Percentiles rank a stretch among this genome's conserved stretches.
phyloP scores from a whole-genome alignment of 768 basidiomycete genomes.

The Russula foetens region DNA sequence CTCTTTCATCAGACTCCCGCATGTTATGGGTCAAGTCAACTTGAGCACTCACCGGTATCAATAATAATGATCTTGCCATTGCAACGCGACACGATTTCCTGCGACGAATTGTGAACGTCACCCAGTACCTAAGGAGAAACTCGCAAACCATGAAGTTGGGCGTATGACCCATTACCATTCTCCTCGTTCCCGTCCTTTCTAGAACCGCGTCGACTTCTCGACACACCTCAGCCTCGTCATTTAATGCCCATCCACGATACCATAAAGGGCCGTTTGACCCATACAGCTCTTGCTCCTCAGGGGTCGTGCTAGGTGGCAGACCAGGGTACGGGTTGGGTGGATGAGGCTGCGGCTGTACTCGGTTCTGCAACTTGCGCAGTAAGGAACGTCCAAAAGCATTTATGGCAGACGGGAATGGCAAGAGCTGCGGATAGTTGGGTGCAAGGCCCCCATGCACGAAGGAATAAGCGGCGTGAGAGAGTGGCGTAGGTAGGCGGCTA shows the following conservation, averaged over 20 bases:
- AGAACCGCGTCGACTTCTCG: constrained; percentile 61
- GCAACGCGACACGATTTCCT: constrained; percentile 77
- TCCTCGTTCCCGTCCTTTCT: constrained; percentile 65
- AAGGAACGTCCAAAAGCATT: constrained; percentile 68
- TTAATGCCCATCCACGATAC: constrained; percentile 91
- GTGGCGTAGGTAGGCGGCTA: constrained; percentile 27
- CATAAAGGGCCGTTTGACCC: constrained; percentile 77
- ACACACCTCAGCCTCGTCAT: constrained; percentile 63
- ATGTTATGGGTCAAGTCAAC: not conserved
- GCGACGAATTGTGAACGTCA: not conserved
- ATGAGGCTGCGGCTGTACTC: constrained; percentile 63
- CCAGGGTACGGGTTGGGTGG: constrained; percentile 72
- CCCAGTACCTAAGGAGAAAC: not conserved
- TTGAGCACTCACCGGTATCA: constrained; percentile 61
- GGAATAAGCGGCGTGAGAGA: constrained; percentile 76
- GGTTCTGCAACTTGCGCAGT: constrained; percentile 61
- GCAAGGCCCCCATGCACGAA: constrained; percentile 93
- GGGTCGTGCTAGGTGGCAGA: constrained; percentile 56
- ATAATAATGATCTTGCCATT: constrained; percentile 92
- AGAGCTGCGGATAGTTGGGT: constrained; percentile 62
- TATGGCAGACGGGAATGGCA: constrained; percentile 78
- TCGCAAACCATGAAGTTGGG: constrained; percentile 66
- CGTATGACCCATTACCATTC: constrained; percentile 97
- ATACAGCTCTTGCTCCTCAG: constrained; percentile 66
- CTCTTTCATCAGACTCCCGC: constrained; percentile 3